Conservation (phyloP, 805 yeast species). For the Ogataea parapolymorpha region DNA sequence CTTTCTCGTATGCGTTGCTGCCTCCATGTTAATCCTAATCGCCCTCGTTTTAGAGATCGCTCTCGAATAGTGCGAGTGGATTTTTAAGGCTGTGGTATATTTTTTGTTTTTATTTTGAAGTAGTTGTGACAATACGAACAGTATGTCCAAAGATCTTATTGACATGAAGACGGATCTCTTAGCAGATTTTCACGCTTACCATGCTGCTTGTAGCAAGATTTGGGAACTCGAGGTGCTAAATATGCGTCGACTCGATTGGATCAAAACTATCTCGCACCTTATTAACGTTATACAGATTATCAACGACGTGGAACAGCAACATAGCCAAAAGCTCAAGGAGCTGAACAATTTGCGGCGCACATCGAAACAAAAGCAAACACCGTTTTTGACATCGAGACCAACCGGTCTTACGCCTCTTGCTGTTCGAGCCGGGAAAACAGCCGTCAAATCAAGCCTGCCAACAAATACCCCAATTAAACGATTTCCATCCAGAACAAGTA, state of each 20-base stretch:
- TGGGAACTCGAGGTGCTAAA: slow-evolving; percentile 2
- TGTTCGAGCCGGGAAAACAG: not conserved
- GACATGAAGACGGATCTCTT: not conserved
- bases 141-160: not conserved
- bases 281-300: slow-evolving; percentile 11
- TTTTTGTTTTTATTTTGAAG: too few species aligned
- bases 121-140: too few species aligned
- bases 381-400: not conserved
- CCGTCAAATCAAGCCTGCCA: not conserved
- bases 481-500: not conserved
- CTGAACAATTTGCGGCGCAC: slow-evolving; percentile 4
- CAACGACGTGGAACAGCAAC: slow-evolving; percentile 10
- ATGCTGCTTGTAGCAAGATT: slow-evolving; percentile 2
- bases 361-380: not conserved
- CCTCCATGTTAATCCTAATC: too few species aligned
- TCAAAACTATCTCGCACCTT: slow-evolving; percentile 10
- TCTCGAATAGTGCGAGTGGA: too few species aligned
- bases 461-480: not conserved
- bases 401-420: not conserved
- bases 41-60: too few species aligned
- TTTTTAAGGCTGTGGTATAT: too few species aligned
- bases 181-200: slow-evolving; percentile 4
- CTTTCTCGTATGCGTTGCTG: too few species aligned
- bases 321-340: slow-evolving; percentile 5
- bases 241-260: slow-evolving; percentile 9